These are phyloP conservation scores for Silene coronaria DNA, from an alignment of 179 eudicot genomes.

Conservation along the genomic window DNA sequence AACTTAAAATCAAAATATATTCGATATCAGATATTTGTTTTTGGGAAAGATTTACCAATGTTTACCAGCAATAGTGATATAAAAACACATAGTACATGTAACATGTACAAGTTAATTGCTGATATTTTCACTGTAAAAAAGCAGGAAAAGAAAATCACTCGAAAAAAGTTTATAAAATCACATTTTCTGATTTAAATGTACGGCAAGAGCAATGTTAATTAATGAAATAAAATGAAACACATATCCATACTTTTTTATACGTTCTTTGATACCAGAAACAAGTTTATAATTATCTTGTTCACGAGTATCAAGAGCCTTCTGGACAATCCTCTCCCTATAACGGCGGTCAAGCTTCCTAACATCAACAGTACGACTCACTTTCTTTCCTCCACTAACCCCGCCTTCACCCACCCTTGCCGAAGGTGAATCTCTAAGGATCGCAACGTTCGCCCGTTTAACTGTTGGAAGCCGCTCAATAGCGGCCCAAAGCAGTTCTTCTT, in stretches of 20 bases:
- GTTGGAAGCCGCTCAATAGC: conserved; percentile 65
- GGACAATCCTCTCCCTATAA: conserved; percentile 57
- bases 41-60: background rate
- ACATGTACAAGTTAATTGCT: background rate
- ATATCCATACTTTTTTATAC: conserved; percentile 49
- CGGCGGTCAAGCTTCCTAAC: conserved; percentile 57
- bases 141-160: no score
- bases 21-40: no score
- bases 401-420: conserved; percentile 10
- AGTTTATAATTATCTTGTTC: conserved; percentile 73
- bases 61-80: background rate
- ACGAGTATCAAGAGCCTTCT: conserved; percentile 54
- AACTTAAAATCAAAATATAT: no score
- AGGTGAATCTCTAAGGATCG: conserved; percentile 33
- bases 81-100: background rate
- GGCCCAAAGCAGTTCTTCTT: conserved; percentile 62
- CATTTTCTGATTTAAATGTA: background rate
- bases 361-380: conserved; percentile 35
- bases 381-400: conserved; percentile 10
- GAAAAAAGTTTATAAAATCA: background rate
- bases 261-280: conserved; percentile 61
- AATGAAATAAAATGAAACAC: background rate
- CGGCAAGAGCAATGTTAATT: no score
- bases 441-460: conserved; percentile 37
- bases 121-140: no score